Evolutionary conservation across 306 rosid species (phyloP).

Genomic region (Begonia masoniana): DNA sequence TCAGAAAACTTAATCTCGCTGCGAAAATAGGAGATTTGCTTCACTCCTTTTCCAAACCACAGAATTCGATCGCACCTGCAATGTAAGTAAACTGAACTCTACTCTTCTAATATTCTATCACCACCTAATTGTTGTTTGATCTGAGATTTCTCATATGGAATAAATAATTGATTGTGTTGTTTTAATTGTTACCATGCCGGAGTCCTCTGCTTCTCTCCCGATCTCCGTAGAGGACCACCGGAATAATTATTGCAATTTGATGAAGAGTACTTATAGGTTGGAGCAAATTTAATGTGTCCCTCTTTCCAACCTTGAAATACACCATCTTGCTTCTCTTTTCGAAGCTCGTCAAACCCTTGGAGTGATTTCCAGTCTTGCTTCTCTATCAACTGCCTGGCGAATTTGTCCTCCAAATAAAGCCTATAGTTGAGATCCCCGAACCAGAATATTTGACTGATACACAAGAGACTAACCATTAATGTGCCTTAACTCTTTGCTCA

Average conservation of each 20-base stretch:
- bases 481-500: too few relatives aligned
- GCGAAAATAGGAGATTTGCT: slow-evolving; percentile 69
- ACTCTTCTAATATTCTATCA: neutral
- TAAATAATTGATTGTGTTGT: neutral
- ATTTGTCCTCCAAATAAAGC: slow-evolving; percentile 64
- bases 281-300: slow-evolving; percentile 81
- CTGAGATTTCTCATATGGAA: neutral
- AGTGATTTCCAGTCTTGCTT: slow-evolving; percentile 74
- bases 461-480: slow-evolving; percentile 5
- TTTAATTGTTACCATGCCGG: slow-evolving; percentile 66
- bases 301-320: slow-evolving; percentile 91
- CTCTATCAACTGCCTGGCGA: slow-evolving; percentile 57
- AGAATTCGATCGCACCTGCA: slow-evolving; percentile 89
- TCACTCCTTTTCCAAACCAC: slow-evolving; percentile 89
- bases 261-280: slow-evolving; percentile 71
- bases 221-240: slow-evolving; percentile 47
- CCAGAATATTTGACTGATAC: slow-evolving; percentile 88
- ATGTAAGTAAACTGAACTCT: neutral
- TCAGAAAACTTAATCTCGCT: slow-evolving; percentile 92
- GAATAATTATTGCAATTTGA: slow-evolving; percentile 51
- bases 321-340: slow-evolving; percentile 60
- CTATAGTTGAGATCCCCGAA: slow-evolving; percentile 96
- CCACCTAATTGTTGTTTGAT: too few relatives aligned
- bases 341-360: slow-evolving; percentile 78
- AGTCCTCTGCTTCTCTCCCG: slow-evolving; percentile 90